A percentile compares a stretch with the other conserved stretches of the same genome.
Conservation (phyloP, 768 basidiomycete genomes). For the Amanita subjunquillea region DNA sequence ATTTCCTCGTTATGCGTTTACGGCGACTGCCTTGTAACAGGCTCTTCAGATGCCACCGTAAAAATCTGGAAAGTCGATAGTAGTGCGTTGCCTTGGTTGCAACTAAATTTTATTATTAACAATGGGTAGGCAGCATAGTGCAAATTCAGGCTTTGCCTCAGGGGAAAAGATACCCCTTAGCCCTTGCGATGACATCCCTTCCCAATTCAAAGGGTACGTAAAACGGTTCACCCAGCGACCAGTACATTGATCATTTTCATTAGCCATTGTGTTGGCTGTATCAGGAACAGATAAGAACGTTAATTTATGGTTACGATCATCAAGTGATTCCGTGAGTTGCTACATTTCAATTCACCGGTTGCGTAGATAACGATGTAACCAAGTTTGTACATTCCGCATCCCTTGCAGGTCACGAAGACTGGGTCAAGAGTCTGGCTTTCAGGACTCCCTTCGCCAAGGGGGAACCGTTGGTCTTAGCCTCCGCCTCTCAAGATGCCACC, state of each 20-base stretch:
- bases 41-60: constrained; percentile 72
- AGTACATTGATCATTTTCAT: background rate
- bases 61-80: constrained; percentile 57
- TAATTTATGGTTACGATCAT: constrained; percentile 63
- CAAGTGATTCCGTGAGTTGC: constrained; percentile 33
- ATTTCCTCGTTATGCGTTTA: constrained; percentile 57
- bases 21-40: constrained; percentile 50
- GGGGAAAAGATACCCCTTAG: constrained; percentile 65
- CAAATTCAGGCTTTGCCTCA: constrained; percentile 53
- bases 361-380: background rate
- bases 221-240: background rate
- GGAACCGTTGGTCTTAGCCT: constrained; percentile 67
- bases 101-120: constrained; percentile 5
- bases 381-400: constrained; percentile 49
- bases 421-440: constrained; percentile 81
- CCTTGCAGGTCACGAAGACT: constrained; percentile 88
- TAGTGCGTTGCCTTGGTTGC: background rate
- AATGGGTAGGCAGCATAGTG: constrained; percentile 22
- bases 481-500: constrained; percentile 91
- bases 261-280: constrained; percentile 67
- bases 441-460: constrained; percentile 19
- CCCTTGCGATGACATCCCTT: constrained; percentile 51
- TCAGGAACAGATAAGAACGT: constrained; percentile 75
- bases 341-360: background rate
- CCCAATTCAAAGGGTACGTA: constrained; percentile 57